Base-by-base conservation (phyloP, 2,329 filamentous ascomycete species). In the Pseudocercospora musae region DNA sequence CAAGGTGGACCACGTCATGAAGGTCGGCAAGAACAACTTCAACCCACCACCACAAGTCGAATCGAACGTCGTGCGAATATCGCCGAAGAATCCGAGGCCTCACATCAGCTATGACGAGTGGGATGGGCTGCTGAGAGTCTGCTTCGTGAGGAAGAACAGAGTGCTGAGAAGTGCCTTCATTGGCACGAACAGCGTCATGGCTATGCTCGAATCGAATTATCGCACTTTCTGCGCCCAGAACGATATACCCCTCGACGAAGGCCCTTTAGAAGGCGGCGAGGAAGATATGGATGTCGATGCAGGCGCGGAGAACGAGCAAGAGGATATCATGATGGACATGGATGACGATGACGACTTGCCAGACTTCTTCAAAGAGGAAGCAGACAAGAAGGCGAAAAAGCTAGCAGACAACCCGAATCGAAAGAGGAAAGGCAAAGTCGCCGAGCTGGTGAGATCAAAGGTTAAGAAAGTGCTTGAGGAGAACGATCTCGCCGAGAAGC, bases 1-100 rank as follows among this genome's bases (percentile, higher is more conserved):
- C 8, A 88, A 87, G 70, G 86, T 89, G 56, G 82, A 81, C 23
- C 84, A 81, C 71, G 87, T 96, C 69, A 91, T 96, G 88, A 96
- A 96, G 79, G 94, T 98, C 50, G 92, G 93, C 67, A 90, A 89
- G 78, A 95, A 96, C 78, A 98, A 98, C 80, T 99, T 98, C 84
- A 92, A 91, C 65, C 95, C 95, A 0, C 94, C 95, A 0, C 95
- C 95, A 8, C 86, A 92, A 72, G 95, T 99, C 62, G 95, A 99
- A 78, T 91, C 87, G 7, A 93, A 89, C 62, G 93, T 97, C 6
- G 92, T 97, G 53, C 85, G 93, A 63, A 89, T 97, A 68, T 91
- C 94, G 73, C 92, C 92, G 21, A 96, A 97, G 80, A 84, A 85
- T 40, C 92, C 92, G 10, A 81, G 92, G 40, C 94, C 94, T 58